A percentile compares a stretch with the other conserved stretches of the same genome.
Evolutionary conservation across 1,284 basidiomycete species (phyloP).

Genomic region (Puccinia horiana): DNA sequence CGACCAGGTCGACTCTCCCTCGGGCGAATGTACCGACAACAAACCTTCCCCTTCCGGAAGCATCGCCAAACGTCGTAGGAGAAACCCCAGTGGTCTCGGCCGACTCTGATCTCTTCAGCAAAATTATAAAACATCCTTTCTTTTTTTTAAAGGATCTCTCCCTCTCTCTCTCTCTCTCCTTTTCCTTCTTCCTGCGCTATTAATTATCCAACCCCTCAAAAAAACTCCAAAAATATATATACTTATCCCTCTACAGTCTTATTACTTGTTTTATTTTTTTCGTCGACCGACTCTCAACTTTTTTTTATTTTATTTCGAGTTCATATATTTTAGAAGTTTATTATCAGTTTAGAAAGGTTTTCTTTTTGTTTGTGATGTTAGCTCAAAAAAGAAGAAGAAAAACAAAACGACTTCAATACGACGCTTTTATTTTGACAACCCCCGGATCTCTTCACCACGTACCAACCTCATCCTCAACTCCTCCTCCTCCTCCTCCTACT

Average conservation of each 20-base stretch:
- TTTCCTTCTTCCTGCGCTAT: background rate
- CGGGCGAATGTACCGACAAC: background rate
- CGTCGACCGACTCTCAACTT: background rate
- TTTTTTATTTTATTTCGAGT: background rate
- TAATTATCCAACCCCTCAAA: background rate
- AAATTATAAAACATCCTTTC: too few relatives aligned
- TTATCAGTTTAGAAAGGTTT: too few relatives aligned
- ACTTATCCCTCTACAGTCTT: background rate
- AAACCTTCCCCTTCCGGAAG: background rate
- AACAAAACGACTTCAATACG: too few relatives aligned
- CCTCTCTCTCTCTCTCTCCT: background rate
- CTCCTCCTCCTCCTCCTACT: too few relatives aligned
- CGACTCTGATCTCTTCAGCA: background rate
- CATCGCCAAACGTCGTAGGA: constrained; percentile 2
- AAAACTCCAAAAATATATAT: background rate
- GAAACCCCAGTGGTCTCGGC: constrained; percentile 2
- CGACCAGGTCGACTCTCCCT: background rate
- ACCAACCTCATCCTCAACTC: too few relatives aligned
- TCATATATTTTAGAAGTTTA: too few relatives aligned
- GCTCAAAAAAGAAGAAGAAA: too few relatives aligned
- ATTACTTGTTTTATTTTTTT: background rate
- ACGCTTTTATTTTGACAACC: too few relatives aligned
- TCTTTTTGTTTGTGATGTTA: too few relatives aligned
- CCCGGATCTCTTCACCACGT: too few relatives aligned
- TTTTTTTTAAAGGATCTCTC: too few relatives aligned